Conservation (phyloP, 768 basidiomycete species). For the Tulasnella sp. region DNA sequence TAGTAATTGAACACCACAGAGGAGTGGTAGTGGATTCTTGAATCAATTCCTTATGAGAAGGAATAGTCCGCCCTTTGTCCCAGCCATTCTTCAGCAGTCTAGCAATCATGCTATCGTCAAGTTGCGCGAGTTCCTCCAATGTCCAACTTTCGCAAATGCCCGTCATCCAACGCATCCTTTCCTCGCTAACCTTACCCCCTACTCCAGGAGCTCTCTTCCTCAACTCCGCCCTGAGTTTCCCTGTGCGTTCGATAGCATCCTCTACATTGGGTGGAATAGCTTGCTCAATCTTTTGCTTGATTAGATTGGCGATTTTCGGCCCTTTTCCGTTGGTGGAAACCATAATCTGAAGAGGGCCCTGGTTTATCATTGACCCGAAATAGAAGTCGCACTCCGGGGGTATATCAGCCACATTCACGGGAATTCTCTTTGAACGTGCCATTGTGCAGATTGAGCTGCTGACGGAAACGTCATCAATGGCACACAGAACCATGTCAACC, state of each 20-base stretch:
- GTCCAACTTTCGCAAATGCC: conserved; percentile 74
- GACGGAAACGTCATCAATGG: conserved; percentile 68
- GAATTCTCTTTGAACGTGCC: conserved; percentile 56
- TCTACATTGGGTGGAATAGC: conserved; percentile 62
- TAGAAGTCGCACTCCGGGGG: conserved; percentile 96
- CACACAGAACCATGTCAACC: conserved; percentile 80
- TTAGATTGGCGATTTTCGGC: conserved; percentile 77
- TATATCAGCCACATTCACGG: conserved; percentile 93
- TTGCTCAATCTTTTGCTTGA: conserved; percentile 53
- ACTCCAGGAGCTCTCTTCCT: conserved; percentile 72
- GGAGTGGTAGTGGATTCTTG: too few relatives aligned
- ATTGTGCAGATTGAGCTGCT: conserved; percentile 60
- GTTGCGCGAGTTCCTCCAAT: conserved; percentile 59
- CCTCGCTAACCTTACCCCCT: conserved; percentile 60
- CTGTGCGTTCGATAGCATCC: conserved; percentile 66
- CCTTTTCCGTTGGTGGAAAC: conserved; percentile 90
- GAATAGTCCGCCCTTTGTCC: conserved; percentile 39
- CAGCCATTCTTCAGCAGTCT: conserved; percentile 72
- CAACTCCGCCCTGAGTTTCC: conserved; percentile 54
- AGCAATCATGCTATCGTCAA: conserved; percentile 54
- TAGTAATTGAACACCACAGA: too few relatives aligned
- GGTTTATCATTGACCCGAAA: conserved; percentile 86
- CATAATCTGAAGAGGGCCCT: conserved; percentile 88
- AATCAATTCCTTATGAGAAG: conserved; percentile 10
- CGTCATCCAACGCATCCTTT: conserved; percentile 88